These are phyloP conservation scores for Pseudocercospora ulei DNA, from an alignment of 2,329 filamentous ascomycete species.

Conservation along the genomic window DNA sequence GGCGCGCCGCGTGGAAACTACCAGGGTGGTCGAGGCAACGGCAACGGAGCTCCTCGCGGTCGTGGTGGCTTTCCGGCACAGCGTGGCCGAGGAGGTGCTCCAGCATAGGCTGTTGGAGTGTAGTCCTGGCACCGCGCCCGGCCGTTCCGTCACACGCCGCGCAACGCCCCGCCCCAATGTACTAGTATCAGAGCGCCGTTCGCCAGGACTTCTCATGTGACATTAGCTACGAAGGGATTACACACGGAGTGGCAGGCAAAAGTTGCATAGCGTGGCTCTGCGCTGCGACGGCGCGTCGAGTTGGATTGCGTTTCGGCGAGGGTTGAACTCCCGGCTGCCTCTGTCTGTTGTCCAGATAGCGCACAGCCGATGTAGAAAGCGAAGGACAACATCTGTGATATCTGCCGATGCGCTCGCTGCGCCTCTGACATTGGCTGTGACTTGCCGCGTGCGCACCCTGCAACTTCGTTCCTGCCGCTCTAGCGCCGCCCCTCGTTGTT, in stretches of 20 bases:
- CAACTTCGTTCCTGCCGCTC: too few relatives aligned
- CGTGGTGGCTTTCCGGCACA: conserved; percentile 14
- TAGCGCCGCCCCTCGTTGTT: too few relatives aligned
- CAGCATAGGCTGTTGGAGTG: conserved; percentile 5
- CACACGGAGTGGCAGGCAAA: conserved; percentile 8
- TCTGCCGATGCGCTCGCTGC: too few relatives aligned
- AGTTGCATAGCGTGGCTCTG: conserved; percentile 19
- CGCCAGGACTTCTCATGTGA: conserved; percentile 17
- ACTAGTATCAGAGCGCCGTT: conserved; percentile 12
- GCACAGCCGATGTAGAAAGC: conserved; percentile 7
- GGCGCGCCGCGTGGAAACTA: conserved; percentile 44
- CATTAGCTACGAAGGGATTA: conserved; percentile 13
- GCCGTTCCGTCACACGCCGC: not conserved
- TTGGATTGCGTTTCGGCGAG: not conserved
- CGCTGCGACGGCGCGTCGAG: conserved; percentile 2
- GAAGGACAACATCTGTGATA: conserved; percentile 6
- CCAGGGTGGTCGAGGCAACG: conserved; percentile 54
- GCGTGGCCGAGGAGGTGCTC: conserved; percentile 12
- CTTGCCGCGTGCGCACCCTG: too few relatives aligned
- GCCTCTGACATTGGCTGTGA: too few relatives aligned
- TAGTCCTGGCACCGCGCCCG: not conserved
- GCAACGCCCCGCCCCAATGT: conserved; percentile 11
- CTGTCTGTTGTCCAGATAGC: conserved; percentile 4
- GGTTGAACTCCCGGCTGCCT: not conserved
- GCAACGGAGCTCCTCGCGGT: conserved; percentile 21